These are phyloP conservation scores for Fusarium sp. DNA, from an alignment of 2,329 filamentous ascomycete genomes.

Conservation along the genomic window DNA sequence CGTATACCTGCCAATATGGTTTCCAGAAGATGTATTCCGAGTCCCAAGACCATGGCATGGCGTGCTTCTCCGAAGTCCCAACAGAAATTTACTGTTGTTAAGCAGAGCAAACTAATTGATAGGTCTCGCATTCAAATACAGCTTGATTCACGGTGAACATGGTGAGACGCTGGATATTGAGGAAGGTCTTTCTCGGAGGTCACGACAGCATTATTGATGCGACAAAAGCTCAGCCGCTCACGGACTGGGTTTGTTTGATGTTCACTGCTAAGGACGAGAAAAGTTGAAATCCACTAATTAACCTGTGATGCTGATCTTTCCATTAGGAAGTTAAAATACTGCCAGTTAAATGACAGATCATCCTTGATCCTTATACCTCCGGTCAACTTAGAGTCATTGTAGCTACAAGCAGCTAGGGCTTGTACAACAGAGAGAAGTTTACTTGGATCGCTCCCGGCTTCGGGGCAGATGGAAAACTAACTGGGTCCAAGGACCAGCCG, in stretches of 20 bases:
- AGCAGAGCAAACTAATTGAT: neutral
- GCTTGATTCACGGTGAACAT: conserved; percentile 2
- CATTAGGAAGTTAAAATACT: neutral
- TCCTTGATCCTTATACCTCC: neutral
- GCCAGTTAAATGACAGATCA: neutral
- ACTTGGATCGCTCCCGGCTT: neutral
- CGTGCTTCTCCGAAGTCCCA: neutral
- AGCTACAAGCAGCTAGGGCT: neutral
- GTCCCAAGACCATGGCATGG: neutral
- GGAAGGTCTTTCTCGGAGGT: neutral
- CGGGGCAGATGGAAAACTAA: neutral
- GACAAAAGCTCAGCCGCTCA: neutral
- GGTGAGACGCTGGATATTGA: neutral
- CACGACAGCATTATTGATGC: neutral
- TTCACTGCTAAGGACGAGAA: neutral
- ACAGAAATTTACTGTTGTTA: neutral
- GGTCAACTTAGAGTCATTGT: neutral
- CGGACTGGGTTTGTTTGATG: conserved; percentile 7
- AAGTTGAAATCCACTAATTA: neutral
- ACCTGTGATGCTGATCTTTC: neutral
- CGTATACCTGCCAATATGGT: neutral
- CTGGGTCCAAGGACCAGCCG: neutral
- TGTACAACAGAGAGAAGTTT: conserved; percentile 8
- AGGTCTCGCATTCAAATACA: neutral
- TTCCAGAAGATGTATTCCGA: neutral